These are phyloP conservation scores for Daldinia concentrica DNA, from an alignment of 495 filamentous ascomycete genomes.

Conservation along the genomic window DNA sequence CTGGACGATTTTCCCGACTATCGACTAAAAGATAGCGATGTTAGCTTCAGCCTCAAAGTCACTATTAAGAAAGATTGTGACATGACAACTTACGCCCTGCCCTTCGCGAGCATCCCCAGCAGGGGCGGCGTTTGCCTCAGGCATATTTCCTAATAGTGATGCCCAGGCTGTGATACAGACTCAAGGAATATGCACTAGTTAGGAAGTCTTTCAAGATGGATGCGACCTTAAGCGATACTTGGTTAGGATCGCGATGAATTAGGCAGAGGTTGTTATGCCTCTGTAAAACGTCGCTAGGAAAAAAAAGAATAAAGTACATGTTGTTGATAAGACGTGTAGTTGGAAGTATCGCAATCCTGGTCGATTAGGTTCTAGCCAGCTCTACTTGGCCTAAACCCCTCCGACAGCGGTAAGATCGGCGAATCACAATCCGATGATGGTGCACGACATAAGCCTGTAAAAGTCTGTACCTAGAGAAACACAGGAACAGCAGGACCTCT, in stretches of 20 bases:
- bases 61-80: neutral
- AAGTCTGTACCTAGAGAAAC: neutral
- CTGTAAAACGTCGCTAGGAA: slow-evolving; percentile 19
- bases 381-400: slow-evolving; percentile 19
- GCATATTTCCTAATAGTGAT: slow-evolving; percentile 44
- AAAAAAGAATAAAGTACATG: slow-evolving; percentile 17
- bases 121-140: slow-evolving; percentile 46
- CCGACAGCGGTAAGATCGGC: slow-evolving; percentile 41
- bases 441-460: slow-evolving; percentile 30
- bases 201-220: slow-evolving; percentile 5
- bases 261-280: slow-evolving; percentile 7
- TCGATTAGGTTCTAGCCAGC: slow-evolving; percentile 25
- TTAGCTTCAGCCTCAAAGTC: slow-evolving; percentile 30
- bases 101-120: slow-evolving; percentile 46
- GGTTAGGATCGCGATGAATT: slow-evolving; percentile 15
- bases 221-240: slow-evolving; percentile 7
- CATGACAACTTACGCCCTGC: slow-evolving; percentile 51
- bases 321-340: slow-evolving; percentile 23
- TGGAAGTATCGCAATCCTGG: slow-evolving; percentile 18
- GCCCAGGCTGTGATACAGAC: slow-evolving; percentile 17
- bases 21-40: slow-evolving; percentile 39
- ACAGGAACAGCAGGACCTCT: neutral
- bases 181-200: slow-evolving; percentile 1
- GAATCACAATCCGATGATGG: slow-evolving; percentile 35
- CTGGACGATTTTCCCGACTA: slow-evolving; percentile 52